Base-by-base conservation (phyloP, 164 flowering plant species). In the Paratinospora sagittata region DNA sequence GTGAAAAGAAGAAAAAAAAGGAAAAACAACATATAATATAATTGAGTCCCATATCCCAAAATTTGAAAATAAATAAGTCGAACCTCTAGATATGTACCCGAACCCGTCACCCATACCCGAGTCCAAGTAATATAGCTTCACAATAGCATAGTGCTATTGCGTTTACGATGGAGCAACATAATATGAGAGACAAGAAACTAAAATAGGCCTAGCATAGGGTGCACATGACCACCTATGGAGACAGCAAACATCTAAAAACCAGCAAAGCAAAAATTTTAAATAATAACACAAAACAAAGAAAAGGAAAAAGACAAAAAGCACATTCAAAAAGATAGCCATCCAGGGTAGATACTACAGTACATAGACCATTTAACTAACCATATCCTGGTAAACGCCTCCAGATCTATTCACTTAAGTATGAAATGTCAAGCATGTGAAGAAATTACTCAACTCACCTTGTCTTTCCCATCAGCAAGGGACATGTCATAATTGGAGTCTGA, bases 401-500 rank as follows among this genome's bases (percentile, higher is more conserved):
- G 1, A 17, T 8, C 39, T 36, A 3, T 36, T 13, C 57, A 49
- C 57, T 49, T 49, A 12, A 10, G 57, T 4, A 49, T 49, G 57
- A 49, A 49, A 10, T 17, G n/a, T 49, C 57, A 49, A 3, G 52
- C 5, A 6, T 8, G 24, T 39, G 17, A 43, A 36, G 19, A 45
- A 39, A 39, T 30, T 12, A 74, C 3, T 0, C 34, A 63, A 82
- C 94, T 85, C 70, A 90, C 99, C 78, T 74, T 62, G 93, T 81
- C 70, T 72, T 89, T 19, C 80, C 86, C 70, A 74, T 65, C 13
- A 6, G 75, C 78, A 93, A 72, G 39, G 96, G 98, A 70, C 98
- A 91, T 13, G 92, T 85, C 93, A 96, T 87, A 34, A 89, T 76
- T 17, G 99, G 99, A 72, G 97, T 90, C 76, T 79, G 87, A 34